Evolutionary conservation across 1,139 yeast species (phyloP), one percentile per base, ranked within the genome.

Genomic region (Sugiyamaella xylanicola): DNA sequence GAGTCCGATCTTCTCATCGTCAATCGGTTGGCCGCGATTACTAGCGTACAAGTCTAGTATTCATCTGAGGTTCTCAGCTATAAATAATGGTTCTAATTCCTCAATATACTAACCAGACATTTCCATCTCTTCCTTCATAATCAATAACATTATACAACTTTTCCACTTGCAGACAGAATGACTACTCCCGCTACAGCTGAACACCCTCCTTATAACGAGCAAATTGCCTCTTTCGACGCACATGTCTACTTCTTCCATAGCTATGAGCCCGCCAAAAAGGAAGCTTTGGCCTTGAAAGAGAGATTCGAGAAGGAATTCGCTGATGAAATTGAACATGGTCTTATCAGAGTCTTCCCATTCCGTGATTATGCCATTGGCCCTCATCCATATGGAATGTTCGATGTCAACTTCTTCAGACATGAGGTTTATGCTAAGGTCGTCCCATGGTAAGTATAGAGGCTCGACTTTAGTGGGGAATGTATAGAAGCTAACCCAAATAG

Each of bases 281-380:
- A 68, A 37, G 82, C 83, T 2, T 60, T 57, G 8, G 69, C 68
- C 11, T 71, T 82, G 51, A 72, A 82, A 54, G 77, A 74, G 20
- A 69, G 74, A 54, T 74, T 82, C 5, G 65, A 65, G 41, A 52
- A 61, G 45, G 83, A 80, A 48, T 82, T 82, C 62, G 73, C 75
- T 4, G 54, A 65, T 9, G 85, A 82, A 55, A 70, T 83, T 20
- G 75, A 68, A 15, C 62, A 65, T 1, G 83, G 81, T 1, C 69
- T 71, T 32, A 70, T 81, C 21, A 61, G 83, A 51, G 75, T 81
- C 3, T 72, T 74, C 67, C 75, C 75, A 59, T 70, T 80, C 49
- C 79, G 81, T 76, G 80, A 79, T 49, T 68, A 69, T 51, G 79
- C 84, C 20, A 68, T 83, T 48, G 87, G 87, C 0, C 86, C 86